Evolutionary conservation across 805 yeast genomes (phyloP).

Genomic region (Starmerella gropengiesseri): DNA sequence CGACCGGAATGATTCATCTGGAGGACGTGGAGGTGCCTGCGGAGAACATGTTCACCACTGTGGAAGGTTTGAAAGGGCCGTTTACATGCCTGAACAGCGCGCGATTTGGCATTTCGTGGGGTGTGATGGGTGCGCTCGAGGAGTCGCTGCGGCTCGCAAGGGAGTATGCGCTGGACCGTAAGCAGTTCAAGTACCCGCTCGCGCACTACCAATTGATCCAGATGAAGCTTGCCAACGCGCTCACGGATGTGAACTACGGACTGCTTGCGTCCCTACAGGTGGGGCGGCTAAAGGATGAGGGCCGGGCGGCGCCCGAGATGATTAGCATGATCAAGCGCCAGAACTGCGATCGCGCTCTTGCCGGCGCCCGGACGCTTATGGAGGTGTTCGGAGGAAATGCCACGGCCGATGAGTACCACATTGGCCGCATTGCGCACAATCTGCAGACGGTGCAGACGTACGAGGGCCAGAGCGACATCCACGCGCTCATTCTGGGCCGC

Average conservation of each 20-base stretch:
- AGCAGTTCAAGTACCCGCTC: conserved; percentile 34
- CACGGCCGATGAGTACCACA: conserved; percentile 36
- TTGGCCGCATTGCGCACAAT: conserved; percentile 35
- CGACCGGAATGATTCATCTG: conserved; percentile 35
- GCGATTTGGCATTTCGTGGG: conserved; percentile 37
- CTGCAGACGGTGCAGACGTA: conserved; percentile 38
- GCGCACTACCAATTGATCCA: conserved; percentile 36
- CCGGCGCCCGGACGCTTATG: conserved; percentile 32
- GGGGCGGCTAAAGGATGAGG: conserved; percentile 34
- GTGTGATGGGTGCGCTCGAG: conserved; percentile 37
- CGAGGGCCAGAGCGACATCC: conserved; percentile 39
- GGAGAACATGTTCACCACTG: conserved; percentile 33
- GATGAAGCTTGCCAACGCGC: conserved; percentile 35
- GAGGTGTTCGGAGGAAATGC: conserved; percentile 39
- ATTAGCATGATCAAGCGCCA: conserved; percentile 36
- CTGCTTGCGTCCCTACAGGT: conserved; percentile 34
- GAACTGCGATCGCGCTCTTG: conserved; percentile 35
- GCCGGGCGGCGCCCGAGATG: conserved; percentile 34
- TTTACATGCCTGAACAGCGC: conserved; percentile 37
- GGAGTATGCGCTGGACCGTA: conserved; percentile 33
- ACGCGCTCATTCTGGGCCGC: conserved; percentile 34
- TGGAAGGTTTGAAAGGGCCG: conserved; percentile 36
- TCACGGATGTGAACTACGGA: conserved; percentile 34
- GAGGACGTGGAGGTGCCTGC: conserved; percentile 37
- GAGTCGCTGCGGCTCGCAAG: conserved; percentile 32